Base-by-base conservation (phyloP, 106 monocot genomes). In the Allium fistulosum region DNA sequence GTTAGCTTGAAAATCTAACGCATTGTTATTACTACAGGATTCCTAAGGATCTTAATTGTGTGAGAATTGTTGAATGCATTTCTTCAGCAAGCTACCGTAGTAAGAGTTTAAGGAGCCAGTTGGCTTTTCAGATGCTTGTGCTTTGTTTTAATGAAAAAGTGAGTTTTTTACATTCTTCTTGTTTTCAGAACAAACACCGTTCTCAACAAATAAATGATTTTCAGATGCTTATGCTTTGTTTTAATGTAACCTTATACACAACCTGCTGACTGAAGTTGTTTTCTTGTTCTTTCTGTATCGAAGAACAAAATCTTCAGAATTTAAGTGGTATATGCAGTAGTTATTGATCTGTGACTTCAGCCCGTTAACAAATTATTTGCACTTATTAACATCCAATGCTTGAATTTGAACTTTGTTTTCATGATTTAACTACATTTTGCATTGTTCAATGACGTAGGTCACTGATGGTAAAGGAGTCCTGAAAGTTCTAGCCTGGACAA, bases 21-120 rank as follows among this genome's bases (percentile, higher is more conserved):
- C 37, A 37, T 37, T 2, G 37, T 37, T 37, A 37, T 37, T 37
- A 37, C 37, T 83, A 72, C 83, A 95, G 95, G 53, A 73, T 83
- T 22, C 81, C 79, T 3, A 86, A 79, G 80, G 85, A 95, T 61
- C 75, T 83, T 37, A 95, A 95, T 57, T 88, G 88, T 59, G 74
- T 95, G 52, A 48, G 88, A 46, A 27, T 86, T 70, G 83, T 95
- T 47, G 95, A 95, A 74, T 86, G 91, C 72, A 84, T 95, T 64
- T 70, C 73, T 63, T 81, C 72, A 49, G 47, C 60, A 67, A 53
- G 80, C 71, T 28, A 11, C 47, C 85, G 91, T 10, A 71, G 53
- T 67, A 91, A 80, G 57, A 72, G 74, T 7, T 74, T 95, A 12
- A 88, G 77, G 67, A 86, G 85, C 76, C 63, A 88, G 72, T 14